Percentiles rank a stretch among this genome's conserved stretches.
phyloP scores from a whole-genome alignment of 495 filamentous ascomycete species.

The Aspergillus haitiensis region DNA sequence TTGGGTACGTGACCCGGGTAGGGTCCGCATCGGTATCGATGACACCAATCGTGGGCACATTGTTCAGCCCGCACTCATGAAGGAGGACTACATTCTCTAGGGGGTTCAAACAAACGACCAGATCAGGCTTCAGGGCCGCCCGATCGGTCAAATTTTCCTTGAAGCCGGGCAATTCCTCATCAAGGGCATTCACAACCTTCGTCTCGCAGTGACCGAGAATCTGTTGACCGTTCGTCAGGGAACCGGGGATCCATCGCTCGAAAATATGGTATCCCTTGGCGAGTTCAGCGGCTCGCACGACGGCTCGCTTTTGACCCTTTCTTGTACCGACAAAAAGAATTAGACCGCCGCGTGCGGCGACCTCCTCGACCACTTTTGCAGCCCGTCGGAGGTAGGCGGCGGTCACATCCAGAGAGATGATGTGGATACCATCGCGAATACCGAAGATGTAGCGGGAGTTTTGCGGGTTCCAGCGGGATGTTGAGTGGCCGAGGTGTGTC shows the following conservation, averaged over 20 bases:
- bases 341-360: conserved; percentile 77
- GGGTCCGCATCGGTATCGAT: conserved; percentile 94
- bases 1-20: conserved; percentile 92
- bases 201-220: conserved; percentile 67
- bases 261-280: conserved; percentile 85
- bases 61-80: conserved; percentile 84
- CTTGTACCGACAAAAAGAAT: conserved; percentile 91
- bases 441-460: conserved; percentile 96
- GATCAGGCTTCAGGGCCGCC: conserved; percentile 73
- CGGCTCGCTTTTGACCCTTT: conserved; percentile 69
- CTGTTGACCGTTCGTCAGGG: conserved; percentile 89
- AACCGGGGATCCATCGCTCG: conserved; percentile 88
- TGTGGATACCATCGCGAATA: conserved; percentile 85
- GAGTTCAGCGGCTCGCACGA: conserved; percentile 78
- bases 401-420: conserved; percentile 85
- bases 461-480: conserved; percentile 90
- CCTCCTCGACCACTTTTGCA: conserved; percentile 82
- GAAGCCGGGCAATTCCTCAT: conserved; percentile 63
- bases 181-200: conserved; percentile 70
- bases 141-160: conserved; percentile 61
- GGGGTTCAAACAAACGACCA: conserved; percentile 91
- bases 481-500: conserved; percentile 88
- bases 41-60: conserved; percentile 90
- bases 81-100: conserved; percentile 86
- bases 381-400: conserved; percentile 87